Evolutionary conservation across 331 rosid species (phyloP), one percentile per base, ranked within the genome.

Genomic region (Dryas integrifolia): DNA sequence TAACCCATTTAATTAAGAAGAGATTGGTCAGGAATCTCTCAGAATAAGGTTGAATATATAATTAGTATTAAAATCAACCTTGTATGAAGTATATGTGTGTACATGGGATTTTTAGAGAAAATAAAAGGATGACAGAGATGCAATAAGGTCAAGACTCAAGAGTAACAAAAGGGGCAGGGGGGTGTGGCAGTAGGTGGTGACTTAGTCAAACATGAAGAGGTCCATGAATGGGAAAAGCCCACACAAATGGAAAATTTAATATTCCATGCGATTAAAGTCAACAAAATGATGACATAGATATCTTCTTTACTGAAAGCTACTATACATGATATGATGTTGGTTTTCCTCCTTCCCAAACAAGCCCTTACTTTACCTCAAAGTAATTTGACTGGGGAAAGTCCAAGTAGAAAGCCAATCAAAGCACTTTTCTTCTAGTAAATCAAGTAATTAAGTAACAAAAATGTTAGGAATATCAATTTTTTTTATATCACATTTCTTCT

Each of bases 241-340:
- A 60, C 81, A 26, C 5, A 38, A 10, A 15, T 35, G 38, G 61
- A 58, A 69, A 76, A 12, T 64, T 18, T 16, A 46, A 60, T 74
- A 75, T 82, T 75, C 68, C 39, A 73, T 18, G 7, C 7, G 40
- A 38, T 30, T 21, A 47, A 76, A 71, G 85, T 80, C 87, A 85
- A 76, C 82, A 76, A 67, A 51, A 70, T 76, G 78, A 67, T 76
- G 46, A 30, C 47, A 39, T 47, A 0, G 56, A 44, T 50, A 21
- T 18, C 21, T 14, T 30, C 65, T 59, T 21, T 43, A 6, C 40
- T 8, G 41, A 69, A 65, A 50, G 80, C 24, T 43, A 26, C 7
- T 12, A 1, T 16, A 3, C 7, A 10, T 24, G 26, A 3, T 7
- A 26, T 39, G 0, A 60, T 45, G 16, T 30, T n/a, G 21, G 39